Evolutionary conservation across 495 filamentous ascomycete genomes (phyloP).

Genomic region (Xylaria acuta): DNA sequence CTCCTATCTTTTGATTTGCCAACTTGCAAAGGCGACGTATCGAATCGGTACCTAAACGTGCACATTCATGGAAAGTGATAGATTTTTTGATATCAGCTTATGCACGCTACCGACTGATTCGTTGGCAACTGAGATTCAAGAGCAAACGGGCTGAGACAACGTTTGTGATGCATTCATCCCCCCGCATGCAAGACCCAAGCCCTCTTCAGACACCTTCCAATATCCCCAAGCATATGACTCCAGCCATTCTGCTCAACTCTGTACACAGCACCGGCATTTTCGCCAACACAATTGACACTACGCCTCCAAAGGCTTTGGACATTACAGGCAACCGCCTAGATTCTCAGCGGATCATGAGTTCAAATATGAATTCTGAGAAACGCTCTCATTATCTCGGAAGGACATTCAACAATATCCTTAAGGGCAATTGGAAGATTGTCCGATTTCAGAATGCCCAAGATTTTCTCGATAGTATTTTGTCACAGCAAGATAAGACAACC

Average conservation of each 20-base stretch:
- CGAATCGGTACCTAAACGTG: not conserved
- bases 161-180: not conserved
- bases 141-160: not conserved
- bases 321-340: not conserved
- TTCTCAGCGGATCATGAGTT: not conserved
- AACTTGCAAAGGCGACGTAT: not conserved
- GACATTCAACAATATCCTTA: not conserved
- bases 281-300: not conserved
- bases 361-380: not conserved
- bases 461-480: slow-evolving; percentile 66
- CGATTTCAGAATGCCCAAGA: slow-evolving; percentile 52
- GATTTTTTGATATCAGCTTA: not conserved
- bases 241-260: not conserved
- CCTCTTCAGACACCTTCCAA: not conserved
- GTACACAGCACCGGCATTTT: not conserved
- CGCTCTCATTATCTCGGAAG: not conserved
- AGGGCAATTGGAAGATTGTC: slow-evolving; percentile 26
- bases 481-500: slow-evolving; percentile 51
- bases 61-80: not conserved
- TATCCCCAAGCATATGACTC: not conserved
- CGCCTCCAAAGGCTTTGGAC: not conserved
- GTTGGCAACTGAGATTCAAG: not conserved
- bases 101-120: slow-evolving; percentile 2
- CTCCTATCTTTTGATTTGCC: not conserved
- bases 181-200: not conserved